Conservation (phyloP, 495 filamentous ascomycete genomes). For the Aspergillus ellipticus region DNA sequence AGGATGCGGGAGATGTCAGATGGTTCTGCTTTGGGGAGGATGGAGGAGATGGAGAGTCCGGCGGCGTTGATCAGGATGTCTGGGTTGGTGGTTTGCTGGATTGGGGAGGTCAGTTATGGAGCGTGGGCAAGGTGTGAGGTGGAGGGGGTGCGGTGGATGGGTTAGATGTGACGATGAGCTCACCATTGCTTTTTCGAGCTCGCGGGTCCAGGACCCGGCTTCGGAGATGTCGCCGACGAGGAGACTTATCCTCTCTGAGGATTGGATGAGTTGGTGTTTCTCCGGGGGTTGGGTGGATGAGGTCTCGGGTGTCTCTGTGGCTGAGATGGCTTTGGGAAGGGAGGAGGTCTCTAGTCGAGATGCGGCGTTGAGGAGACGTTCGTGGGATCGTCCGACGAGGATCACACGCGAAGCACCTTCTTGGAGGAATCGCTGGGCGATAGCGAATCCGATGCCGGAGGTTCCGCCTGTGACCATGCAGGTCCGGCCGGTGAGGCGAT, state of each 20-base stretch:
- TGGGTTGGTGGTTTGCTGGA: constrained; percentile 3
- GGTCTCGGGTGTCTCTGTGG: constrained; percentile 18
- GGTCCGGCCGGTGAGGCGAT: constrained; percentile 38
- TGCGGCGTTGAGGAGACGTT: constrained; percentile 39
- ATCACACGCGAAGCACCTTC: constrained; percentile 56
- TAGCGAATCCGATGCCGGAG: constrained; percentile 63
- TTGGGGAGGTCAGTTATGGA: background rate
- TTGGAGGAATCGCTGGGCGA: constrained; percentile 62
- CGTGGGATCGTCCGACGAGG: constrained; percentile 47
- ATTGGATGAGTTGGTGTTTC: constrained; percentile 4
- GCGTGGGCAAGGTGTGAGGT: no score
- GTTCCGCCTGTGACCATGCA: constrained; percentile 61
- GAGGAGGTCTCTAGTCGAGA: background rate
- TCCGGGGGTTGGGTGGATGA: background rate
- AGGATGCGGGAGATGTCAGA: constrained; percentile 48
- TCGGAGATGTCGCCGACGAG: constrained; percentile 48
- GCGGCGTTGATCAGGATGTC: constrained; percentile 77
- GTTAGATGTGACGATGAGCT: background rate
- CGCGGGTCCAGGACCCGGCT: constrained; percentile 41
- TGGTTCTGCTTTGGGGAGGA: constrained; percentile 47
- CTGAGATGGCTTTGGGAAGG: background rate
- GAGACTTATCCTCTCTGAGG: constrained; percentile 24
- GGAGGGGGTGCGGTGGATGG: background rate
- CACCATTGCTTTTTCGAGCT: constrained; percentile 44
- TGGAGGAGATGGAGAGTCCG: constrained; percentile 57